Base-by-base conservation (phyloP, 371 early-diverging fungal genomes). In the Mucor saturninus region DNA sequence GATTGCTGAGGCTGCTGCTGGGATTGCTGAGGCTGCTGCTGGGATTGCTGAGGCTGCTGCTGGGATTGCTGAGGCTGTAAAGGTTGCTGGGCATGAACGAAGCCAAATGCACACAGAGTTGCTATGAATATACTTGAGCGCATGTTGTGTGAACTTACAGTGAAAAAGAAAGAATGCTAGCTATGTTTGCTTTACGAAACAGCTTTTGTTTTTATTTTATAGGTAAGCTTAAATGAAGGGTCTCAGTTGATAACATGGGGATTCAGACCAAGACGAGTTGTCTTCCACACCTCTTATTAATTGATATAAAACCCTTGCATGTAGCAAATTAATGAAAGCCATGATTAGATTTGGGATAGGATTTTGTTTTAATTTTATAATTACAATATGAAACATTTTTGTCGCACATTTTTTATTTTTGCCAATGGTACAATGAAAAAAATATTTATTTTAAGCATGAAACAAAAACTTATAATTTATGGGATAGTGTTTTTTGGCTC, bases 181-280 rank as follows among this genome's bases (percentile, higher is more conserved):
- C 0, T 21, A 21, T 21, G 21, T 21, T 21, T 21, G 21, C 21
- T 21, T 21, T 21, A 21, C 21, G 21, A 21, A 21, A 21, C 21
- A 21, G 21, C 21, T 21, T 21, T 21, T 28, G 1, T 28, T 28
- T 28, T 49, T 32, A 51, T 35, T 53, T 35, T 53, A 37, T 30
- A 30, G 4, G 31, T n/a, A 3, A 32, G 7, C n/a, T 35, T 53
- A 37, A 11, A 10, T 6, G 11, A 53, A 35, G 53, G 53, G 53
- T 53, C 53, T 53, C 53, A 53, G 32, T 7, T 35, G 11, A 53
- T n/a, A 31, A 8, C 53, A 32, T 15, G 32, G 53, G 37, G 4
- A 30, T 46, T 6, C n/a, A 46, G 21, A 21, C 21, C 21, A 26
- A 46, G 21, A 46, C 46, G 21, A 28, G 6, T 4, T 21, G 2